Percentiles rank a stretch among this genome's conserved stretches.
Evolutionary conservation across 768 basidiomycete species (phyloP).

Genomic region (Mycena chlorophos): DNA sequence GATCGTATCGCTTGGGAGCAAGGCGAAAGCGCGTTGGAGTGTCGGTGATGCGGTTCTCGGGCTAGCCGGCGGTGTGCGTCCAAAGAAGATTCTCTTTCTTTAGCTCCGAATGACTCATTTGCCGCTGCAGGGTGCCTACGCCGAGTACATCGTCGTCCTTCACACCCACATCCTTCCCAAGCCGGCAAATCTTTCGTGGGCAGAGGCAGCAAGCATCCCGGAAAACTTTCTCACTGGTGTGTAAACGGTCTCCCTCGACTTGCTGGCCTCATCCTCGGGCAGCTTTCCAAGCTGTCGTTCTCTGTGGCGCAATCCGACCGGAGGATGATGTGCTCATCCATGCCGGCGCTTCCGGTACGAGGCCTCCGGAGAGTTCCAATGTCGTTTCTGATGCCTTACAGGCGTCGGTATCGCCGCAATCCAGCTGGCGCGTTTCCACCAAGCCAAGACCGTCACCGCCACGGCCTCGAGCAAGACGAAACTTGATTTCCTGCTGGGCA

Average conservation of each 20-base stretch:
- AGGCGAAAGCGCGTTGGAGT: constrained; percentile 40
- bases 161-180: constrained; percentile 72
- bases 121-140: constrained; percentile 75
- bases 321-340: constrained; percentile 83
- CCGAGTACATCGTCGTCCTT: constrained; percentile 75
- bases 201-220: constrained; percentile 82
- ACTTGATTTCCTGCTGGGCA: constrained; percentile 67
- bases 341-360: constrained; percentile 73
- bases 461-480: constrained; percentile 87
- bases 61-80: constrained; percentile 54
- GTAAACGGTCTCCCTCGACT: constrained; percentile 13
- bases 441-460: constrained; percentile 72
- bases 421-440: constrained; percentile 75
- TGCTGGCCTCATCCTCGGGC: neutral
- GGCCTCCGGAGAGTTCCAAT: no score
- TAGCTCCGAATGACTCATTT: neutral
- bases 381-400: constrained; percentile 1
- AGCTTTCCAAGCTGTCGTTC: constrained; percentile 54
- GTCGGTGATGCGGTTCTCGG: constrained; percentile 59
- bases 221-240: constrained; percentile 87
- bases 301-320: constrained; percentile 66
- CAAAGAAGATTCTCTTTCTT: constrained; percentile 20
- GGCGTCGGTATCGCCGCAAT: constrained; percentile 85
- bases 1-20: constrained; percentile 42
- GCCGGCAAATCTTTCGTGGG: constrained; percentile 74